A percentile compares a stretch with the other conserved stretches of the same genome.
phyloP scores from a whole-genome alignment of 2,329 filamentous ascomycete species.

The Cercospora sp. region DNA sequence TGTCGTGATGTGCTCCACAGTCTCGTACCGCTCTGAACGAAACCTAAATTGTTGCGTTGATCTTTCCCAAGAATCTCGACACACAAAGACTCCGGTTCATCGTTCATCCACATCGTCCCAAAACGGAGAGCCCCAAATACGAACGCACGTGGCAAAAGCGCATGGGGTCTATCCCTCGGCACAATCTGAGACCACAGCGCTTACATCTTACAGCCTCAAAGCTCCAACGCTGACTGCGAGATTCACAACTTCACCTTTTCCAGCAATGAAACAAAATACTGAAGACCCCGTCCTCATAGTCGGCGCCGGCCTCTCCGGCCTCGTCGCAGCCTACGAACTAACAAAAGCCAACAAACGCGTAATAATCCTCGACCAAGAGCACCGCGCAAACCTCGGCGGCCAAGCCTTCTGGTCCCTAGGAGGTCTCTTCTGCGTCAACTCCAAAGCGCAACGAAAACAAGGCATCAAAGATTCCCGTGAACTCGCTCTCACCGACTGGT shows the following conservation, averaged over 20 bases:
- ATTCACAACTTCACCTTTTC: not conserved
- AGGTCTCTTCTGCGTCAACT: not conserved
- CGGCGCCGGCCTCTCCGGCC: conserved; percentile 5
- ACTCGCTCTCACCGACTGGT: not conserved
- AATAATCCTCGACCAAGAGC: conserved; percentile 4
- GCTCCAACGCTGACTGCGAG: not conserved
- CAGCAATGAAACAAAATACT: not conserved
- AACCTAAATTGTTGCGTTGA: not conserved
- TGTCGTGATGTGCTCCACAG: not conserved
- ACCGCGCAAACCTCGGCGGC: not conserved
- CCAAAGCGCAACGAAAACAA: not conserved
- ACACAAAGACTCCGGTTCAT: not conserved
- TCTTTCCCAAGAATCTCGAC: not conserved
- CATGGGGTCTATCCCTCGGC: conserved; percentile 1
- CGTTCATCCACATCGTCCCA: not conserved
- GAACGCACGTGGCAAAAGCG: not conserved
- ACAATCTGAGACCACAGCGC: not conserved
- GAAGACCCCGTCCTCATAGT: not conserved
- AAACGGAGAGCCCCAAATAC: not conserved
- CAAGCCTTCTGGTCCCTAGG: conserved; percentile 6
- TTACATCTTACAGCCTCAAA: not conserved
- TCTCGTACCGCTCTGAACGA: not conserved
- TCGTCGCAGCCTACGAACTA: conserved; percentile 5
- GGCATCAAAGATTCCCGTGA: conserved; percentile 3
- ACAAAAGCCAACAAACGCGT: conserved; percentile 4